Evolutionary conservation across 345 rosid genomes (phyloP), one percentile per base, ranked within the genome.

Genomic region (Linum trigynum): DNA sequence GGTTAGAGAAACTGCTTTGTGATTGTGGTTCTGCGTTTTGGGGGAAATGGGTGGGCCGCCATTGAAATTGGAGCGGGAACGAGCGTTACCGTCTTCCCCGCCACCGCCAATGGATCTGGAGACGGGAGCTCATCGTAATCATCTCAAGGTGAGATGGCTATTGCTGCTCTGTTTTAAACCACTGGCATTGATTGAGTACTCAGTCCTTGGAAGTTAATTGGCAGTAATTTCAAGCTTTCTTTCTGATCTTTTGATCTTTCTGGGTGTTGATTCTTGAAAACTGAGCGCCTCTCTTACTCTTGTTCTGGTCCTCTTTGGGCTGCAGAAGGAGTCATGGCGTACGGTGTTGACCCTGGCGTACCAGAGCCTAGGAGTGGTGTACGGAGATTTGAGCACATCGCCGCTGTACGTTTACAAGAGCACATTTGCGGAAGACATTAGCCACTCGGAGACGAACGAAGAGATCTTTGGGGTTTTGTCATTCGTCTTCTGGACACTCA

Each of bases 351-450:
- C 90, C 70, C 78, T 91, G 75, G 97, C 96, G 0, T 87, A 77
- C 70, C 90, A 87, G 65, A 87, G 94, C 72, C 74, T 87, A n/a
- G 97, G 98, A 5, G 96, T 91, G 6, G 98, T 91, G n/a, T 91
- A 91, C 65, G 98, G 98, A 71, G 98, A 91, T 78, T 81, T 91
- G 74, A 86, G 96, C 68, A 89, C 74, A 14, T 91, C 98, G 11
- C 95, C 98, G 15, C 61, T 91, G 17, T 91, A 91, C 67, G 98
- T 91, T 0, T 91, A 75, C 84, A 89, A 80, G 72, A 86, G 84
- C 79, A 81, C 94, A 56, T 91, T 91, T 71, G 87, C 86, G 16
- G 91, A 86, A 35, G 95, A 85, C 66, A 86, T 89, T 62, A 67
- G 56, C 8, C 98, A 86, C 67, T 81, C 96, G 6, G 86, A 85